A percentile compares a stretch with the other conserved stretches of the same genome.
These are phyloP conservation scores for Trichoderma brevicompactum DNA, from an alignment of 2,329 filamentous ascomycete species.

Conservation along the genomic window DNA sequence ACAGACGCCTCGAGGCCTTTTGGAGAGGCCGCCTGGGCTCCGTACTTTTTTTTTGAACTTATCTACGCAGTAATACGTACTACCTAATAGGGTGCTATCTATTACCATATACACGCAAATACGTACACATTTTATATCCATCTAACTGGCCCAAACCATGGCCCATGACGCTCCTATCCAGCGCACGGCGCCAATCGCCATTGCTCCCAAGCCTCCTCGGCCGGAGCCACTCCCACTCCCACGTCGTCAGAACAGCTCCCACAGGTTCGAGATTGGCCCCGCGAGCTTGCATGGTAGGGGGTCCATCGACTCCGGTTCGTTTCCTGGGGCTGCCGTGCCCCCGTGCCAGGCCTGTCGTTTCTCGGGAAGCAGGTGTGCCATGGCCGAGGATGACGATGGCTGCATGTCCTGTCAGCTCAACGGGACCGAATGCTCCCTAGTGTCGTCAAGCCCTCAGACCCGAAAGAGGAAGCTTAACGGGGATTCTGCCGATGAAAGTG, in stretches of 20 bases:
- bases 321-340: slow-evolving; percentile 49
- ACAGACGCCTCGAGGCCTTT: too few relatives aligned
- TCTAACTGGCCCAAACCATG: slow-evolving; percentile 44
- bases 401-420: slow-evolving; percentile 80
- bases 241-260: slow-evolving; percentile 53
- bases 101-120: background rate
- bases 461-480: slow-evolving; percentile 79
- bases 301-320: slow-evolving; percentile 55
- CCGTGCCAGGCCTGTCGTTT: slow-evolving; percentile 76
- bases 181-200: slow-evolving; percentile 68
- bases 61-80: background rate
- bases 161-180: slow-evolving; percentile 57
- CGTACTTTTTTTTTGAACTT: too few relatives aligned
- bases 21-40: too few relatives aligned
- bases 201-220: slow-evolving; percentile 63
- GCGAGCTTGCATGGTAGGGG: slow-evolving; percentile 57
- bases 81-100: background rate
- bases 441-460: slow-evolving; percentile 70
- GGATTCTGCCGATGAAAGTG: slow-evolving; percentile 63
- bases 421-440: slow-evolving; percentile 78
- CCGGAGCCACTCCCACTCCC: slow-evolving; percentile 47
- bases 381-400: slow-evolving; percentile 72
- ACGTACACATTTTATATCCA: background rate
- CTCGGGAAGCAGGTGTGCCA: slow-evolving; percentile 76
- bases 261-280: slow-evolving; percentile 54